phyloP scores from a whole-genome alignment of 352 stramenopile species.

The Globisporangium viniferum region DNA sequence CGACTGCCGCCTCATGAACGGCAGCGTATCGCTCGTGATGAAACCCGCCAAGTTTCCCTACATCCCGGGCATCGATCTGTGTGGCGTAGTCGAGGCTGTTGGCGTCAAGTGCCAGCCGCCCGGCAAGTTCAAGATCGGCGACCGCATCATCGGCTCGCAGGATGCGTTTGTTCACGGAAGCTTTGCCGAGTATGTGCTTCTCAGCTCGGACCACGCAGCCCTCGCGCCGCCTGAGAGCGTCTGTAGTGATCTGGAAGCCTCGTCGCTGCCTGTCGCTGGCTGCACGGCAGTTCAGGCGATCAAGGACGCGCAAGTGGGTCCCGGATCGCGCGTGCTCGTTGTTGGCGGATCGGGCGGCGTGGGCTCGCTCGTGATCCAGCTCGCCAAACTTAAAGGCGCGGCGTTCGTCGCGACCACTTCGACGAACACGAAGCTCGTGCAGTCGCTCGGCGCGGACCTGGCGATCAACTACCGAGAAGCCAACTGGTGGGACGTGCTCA shows the following conservation, averaged over 20 bases:
- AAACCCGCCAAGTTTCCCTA: slow-evolving; percentile 42
- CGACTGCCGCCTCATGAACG: slow-evolving; percentile 34
- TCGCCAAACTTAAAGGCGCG: slow-evolving; percentile 42
- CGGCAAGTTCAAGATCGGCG: slow-evolving; percentile 24
- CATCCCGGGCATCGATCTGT: slow-evolving; percentile 37
- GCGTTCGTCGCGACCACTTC: slow-evolving; percentile 63
- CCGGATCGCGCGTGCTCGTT: slow-evolving; percentile 66
- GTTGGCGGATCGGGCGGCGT: slow-evolving; percentile 77
- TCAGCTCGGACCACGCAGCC: slow-evolving; percentile 20
- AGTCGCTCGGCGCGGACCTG: slow-evolving; percentile 41
- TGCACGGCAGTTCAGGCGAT: slow-evolving; percentile 32
- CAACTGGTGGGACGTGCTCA: slow-evolving; percentile 47
- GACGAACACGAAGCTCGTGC: slow-evolving; percentile 37
- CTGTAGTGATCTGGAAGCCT: slow-evolving; percentile 23
- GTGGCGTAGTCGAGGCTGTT: slow-evolving; percentile 34
- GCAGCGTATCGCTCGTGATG: slow-evolving; percentile 36
- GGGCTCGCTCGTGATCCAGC: slow-evolving; percentile 68
- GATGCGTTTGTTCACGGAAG: slow-evolving; percentile 22
- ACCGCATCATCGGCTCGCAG: slow-evolving; percentile 31
- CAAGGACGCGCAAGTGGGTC: slow-evolving; percentile 25
- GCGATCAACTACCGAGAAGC: slow-evolving; percentile 49
- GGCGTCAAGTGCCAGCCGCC: slow-evolving; percentile 15
- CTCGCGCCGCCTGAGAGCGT: slow-evolving; percentile 16
- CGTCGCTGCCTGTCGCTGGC: slow-evolving; percentile 29
- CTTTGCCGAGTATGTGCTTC: slow-evolving; percentile 32